Evolutionary conservation across 495 filamentous ascomycete species (phyloP).

Genomic region (Hypomontagnella monticulosa): DNA sequence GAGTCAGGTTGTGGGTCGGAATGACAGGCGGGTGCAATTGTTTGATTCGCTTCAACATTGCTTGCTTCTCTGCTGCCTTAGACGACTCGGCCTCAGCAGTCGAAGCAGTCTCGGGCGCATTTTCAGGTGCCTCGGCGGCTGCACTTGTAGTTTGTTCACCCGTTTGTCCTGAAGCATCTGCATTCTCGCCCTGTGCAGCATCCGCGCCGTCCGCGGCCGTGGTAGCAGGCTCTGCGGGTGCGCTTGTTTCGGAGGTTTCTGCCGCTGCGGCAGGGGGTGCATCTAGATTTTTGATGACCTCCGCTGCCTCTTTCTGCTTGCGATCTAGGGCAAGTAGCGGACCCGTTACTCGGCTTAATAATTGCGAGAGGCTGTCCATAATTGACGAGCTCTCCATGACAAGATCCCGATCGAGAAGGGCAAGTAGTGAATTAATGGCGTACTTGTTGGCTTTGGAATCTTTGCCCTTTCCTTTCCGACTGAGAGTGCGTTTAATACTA

Average conservation of each 20-base stretch:
- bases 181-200: conserved; percentile 4
- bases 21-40: conserved; percentile 84
- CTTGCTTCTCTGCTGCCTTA: conserved; percentile 62
- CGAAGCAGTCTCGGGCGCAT: conserved; percentile 22
- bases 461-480: conserved; percentile 89
- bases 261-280: conserved; percentile 49
- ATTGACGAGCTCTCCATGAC: conserved; percentile 95
- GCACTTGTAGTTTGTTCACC: conserved; percentile 20
- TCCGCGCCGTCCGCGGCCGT: conserved; percentile 26
- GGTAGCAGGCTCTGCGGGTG: conserved; percentile 36
- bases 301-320: conserved; percentile 76
- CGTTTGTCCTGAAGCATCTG: conserved; percentile 11
- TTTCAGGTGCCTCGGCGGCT: conserved; percentile 41
- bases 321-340: conserved; percentile 84
- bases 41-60: conserved; percentile 72
- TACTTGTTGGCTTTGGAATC: conserved; percentile 83
- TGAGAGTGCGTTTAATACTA: conserved; percentile 75
- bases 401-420: conserved; percentile 86
- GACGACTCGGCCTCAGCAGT: conserved; percentile 51
- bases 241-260: conserved; percentile 39
- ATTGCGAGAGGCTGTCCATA: conserved; percentile 89
- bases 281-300: conserved; percentile 67
- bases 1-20: conserved; percentile 86
- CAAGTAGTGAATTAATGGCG: conserved; percentile 88
- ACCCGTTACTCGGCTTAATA: conserved; percentile 87